Evolutionary conservation across 768 basidiomycete genomes (phyloP).

Genomic region (Lentinula sp.): DNA sequence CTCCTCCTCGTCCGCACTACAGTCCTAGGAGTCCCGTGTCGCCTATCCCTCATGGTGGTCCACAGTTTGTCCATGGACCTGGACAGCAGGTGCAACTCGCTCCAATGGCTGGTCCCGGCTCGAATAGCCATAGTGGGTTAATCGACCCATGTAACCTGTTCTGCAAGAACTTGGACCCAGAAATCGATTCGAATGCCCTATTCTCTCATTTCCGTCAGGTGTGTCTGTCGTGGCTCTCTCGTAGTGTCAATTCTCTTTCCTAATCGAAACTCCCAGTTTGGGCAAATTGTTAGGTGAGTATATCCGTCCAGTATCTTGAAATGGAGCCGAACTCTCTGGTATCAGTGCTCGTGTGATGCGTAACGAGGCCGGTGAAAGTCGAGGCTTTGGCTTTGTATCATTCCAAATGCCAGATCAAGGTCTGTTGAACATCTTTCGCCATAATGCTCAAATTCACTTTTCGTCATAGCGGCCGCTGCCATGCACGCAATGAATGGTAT

Average conservation of each 20-base stretch:
- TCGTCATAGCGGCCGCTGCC: conserved; percentile 55
- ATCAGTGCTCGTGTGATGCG: conserved; percentile 87
- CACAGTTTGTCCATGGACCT: conserved; percentile 73
- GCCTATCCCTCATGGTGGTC: conserved; percentile 22
- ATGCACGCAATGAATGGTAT: conserved; percentile 79
- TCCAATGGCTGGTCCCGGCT: conserved; percentile 68
- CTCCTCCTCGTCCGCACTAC: conserved; percentile 54
- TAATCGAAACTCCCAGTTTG: conserved; percentile 46
- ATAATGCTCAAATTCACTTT: not conserved
- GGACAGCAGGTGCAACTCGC: conserved; percentile 88
- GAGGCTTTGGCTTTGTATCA: conserved; percentile 90
- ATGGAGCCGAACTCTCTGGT: not conserved
- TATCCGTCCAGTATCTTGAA: not conserved
- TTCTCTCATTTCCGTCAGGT: conserved; percentile 81
- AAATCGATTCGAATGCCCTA: conserved; percentile 80
- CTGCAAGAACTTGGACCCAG: conserved; percentile 84
- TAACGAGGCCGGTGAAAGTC: conserved; percentile 73
- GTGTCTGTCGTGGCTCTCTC: conserved; percentile 19
- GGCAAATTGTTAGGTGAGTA: conserved; percentile 78
- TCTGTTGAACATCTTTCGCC: conserved; percentile 17
- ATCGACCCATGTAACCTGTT: conserved; percentile 90
- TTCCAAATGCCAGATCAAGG: conserved; percentile 83
- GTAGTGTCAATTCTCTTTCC: conserved; percentile 12
- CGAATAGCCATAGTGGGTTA: conserved; percentile 76
- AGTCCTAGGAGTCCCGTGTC: conserved; percentile 32